Base-by-base conservation (phyloP, 805 yeast genomes). In the Teunomyces atbi region DNA sequence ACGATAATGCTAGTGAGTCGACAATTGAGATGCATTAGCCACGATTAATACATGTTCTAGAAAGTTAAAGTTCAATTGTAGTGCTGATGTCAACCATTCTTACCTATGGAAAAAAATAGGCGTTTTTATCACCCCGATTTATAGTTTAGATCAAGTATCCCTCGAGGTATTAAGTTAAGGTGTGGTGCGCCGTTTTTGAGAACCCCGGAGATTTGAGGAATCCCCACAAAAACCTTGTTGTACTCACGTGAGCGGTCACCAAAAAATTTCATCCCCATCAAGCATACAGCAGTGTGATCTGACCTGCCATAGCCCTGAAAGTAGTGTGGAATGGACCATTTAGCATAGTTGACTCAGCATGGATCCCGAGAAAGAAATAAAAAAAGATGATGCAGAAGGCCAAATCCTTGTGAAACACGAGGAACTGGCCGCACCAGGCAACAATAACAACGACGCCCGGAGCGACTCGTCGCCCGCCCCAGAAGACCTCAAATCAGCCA, bases 1-100 rank as follows among this genome's bases (percentile, higher is more conserved):
- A 36, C 27, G 28, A 20, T 13, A 44, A 44, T 13, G 33, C 23
- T 28, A 40, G 42, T 21, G 43, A 44, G 18, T 44, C 46, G 4
- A 44, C 46, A 10, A 44, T 44, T 32, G 42, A 45, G 11, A 23
- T 23, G 7, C 26, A 23, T 8, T n/a, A 23, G 26, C 11, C 11
- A 8, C 26, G 8, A 23, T 23, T 23, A 23, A 23, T 23, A 23
- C 26, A 27, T 12, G 29, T 27, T 27, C n/a, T 27, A 27, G 29
- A 12, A 10, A 27, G 12, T 7, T n/a, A n/a, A n/a, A n/a, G n/a
- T n/a, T n/a, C n/a, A n/a, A n/a, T n/a, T n/a, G n/a, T n/a, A n/a
- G n/a, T n/a, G n/a, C n/a, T n/a, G n/a, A n/a, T n/a, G n/a, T n/a
- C n/a, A n/a, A n/a, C n/a, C n/a, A n/a, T n/a, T n/a, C n/a, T n/a